Evolutionary conservation across 2,329 filamentous ascomycete species (phyloP), one percentile per base, ranked within the genome.

Genomic region (Setomelanomma holmii): DNA sequence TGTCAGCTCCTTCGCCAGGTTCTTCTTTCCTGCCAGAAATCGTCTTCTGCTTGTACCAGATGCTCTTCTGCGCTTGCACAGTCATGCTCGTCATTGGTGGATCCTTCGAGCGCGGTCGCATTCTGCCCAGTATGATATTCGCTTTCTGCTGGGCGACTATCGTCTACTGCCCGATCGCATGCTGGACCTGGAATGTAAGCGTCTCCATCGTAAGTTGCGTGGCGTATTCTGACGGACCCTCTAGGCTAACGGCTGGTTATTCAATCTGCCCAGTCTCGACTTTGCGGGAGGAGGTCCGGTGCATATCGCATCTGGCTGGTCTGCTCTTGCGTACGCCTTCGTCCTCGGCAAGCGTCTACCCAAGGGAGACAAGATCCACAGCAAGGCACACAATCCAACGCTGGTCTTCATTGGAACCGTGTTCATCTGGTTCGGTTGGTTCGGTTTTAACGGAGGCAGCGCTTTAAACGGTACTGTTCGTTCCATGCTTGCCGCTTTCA

Each of bases 81-180:
- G 85, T 87, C 2, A 84, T 86, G 76, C 86, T 89, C 58, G 82
- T 88, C 8, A 81, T 87, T 19, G 86, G 86, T 24, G 86, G 85
- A 41, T 82, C 84, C 2, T 87, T 88, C 52, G 83, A 86, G 61
- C 78, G 84, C 65, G 86, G 85, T n/a, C 81, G 84, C 20, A 86
- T 88, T 64, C 51, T 88, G 17, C 85, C 83, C 36, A 86, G 84
- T 7, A 79, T 89, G 64, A 76, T 89, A 21, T 90, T 87, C 56
- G 77, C 80, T 19, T 84, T 87, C 66, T 81, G 76, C 63, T 88
- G 85, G 85, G 83, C 84, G 0, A 88, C 86, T 0, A 78, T 87
- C 48, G 86, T 88, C 2, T 88, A 88, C 71, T 87, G 80, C 58
- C 80, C 82, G 0, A 81, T 88, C 30, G 85, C 85, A 0, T 86